Percentiles rank a stretch among this genome's conserved stretches.
phyloP scores from a whole-genome alignment of 1,284 basidiomycete species.

The Leccinum pachyderme region DNA sequence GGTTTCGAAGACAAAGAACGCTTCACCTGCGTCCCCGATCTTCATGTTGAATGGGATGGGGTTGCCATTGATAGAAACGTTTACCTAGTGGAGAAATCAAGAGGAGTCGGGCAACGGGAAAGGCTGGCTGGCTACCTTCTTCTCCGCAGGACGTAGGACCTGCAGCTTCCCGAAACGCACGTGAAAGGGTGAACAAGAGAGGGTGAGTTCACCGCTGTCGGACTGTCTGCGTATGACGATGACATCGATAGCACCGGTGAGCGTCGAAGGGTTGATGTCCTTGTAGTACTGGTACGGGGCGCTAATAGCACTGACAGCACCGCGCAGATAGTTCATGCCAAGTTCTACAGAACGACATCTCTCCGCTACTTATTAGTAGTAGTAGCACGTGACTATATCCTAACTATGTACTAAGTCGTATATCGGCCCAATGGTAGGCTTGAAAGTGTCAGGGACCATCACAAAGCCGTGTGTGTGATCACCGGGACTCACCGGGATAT shows the following conservation, averaged over 20 bases:
- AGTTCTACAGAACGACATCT: neutral
- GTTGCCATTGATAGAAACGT: conserved; percentile 77
- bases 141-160: conserved; percentile 91
- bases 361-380: neutral
- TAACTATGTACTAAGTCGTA: conserved; percentile 22
- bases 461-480: neutral
- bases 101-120: neutral
- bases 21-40: conserved; percentile 97
- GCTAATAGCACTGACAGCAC: conserved; percentile 76
- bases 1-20: conserved; percentile 98
- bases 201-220: conserved; percentile 63
- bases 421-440: conserved; percentile 27
- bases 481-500: conserved; percentile 56
- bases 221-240: conserved; percentile 83
- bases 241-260: conserved; percentile 96
- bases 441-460: conserved; percentile 2
- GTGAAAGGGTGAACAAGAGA: conserved; percentile 95
- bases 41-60: conserved; percentile 96
- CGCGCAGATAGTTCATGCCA: conserved; percentile 73
- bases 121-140: conserved; percentile 59
- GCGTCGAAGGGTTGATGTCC: conserved; percentile 90
- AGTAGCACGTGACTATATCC: neutral
- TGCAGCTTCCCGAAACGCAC: conserved; percentile 98
- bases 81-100: conserved; percentile 51
- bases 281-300: conserved; percentile 85